Conservation (phyloP, 208 protist species). For the Acanthamoeba triangularis region DNA sequence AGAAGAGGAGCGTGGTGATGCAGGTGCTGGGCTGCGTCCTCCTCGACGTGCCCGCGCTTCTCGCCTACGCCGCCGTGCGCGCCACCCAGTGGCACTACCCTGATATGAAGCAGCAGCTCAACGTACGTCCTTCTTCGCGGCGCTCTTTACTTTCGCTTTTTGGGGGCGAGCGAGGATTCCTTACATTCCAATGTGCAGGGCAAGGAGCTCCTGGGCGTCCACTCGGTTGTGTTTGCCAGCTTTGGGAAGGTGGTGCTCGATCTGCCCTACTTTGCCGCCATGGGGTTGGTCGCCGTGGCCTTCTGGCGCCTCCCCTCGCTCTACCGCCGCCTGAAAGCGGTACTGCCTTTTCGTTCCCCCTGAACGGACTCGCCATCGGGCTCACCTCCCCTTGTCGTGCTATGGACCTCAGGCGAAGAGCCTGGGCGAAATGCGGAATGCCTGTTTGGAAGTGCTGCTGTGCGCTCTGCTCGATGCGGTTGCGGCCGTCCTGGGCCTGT, state of each 20-base stretch:
- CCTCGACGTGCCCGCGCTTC: not conserved
- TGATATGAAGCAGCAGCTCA: not conserved
- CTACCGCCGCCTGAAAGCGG: not conserved
- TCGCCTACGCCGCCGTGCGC: not conserved
- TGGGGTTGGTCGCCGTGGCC: not conserved
- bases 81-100: not conserved
- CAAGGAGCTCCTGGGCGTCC: not conserved
- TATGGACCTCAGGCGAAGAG: not conserved
- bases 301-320: slow-evolving; percentile 12
- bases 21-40: not conserved
- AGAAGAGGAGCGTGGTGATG: not conserved
- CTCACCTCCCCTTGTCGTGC: not conserved
- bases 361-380: too few relatives aligned
- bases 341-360: not conserved
- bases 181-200: not conserved
- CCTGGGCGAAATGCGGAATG: not conserved
- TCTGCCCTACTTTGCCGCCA: slow-evolving; percentile 9
- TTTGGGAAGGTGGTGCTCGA: not conserved
- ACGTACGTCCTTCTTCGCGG: not conserved
- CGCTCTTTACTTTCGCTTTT: not conserved
- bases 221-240: not conserved
- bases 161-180: not conserved
- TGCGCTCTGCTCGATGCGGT: slow-evolving; percentile 20
- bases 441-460: not conserved
- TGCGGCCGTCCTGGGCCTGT: not conserved